phyloP scores from a whole-genome alignment of 129 eudicot genomes.

The Calendula officinalis region DNA sequence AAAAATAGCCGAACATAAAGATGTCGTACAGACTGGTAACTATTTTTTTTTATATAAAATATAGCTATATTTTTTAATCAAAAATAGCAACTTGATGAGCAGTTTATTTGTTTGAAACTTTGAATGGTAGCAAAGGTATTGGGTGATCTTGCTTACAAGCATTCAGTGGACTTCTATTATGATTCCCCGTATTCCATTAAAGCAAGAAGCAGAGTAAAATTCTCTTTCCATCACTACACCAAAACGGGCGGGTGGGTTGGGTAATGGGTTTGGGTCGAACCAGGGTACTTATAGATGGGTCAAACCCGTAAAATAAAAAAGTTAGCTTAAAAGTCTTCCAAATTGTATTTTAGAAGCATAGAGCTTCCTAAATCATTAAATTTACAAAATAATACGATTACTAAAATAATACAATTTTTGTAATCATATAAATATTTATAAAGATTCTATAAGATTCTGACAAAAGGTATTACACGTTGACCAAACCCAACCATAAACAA shows the following conservation, averaged over 20 bases:
- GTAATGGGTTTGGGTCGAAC: not conserved
- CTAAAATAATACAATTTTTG: not conserved
- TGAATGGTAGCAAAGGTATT: slow-evolving; percentile 24
- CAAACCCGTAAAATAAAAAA: not conserved
- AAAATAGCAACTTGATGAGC: not conserved
- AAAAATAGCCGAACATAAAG: slow-evolving; percentile 40
- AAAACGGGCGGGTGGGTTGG: not conserved
- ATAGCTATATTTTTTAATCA: not conserved
- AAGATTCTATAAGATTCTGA: not conserved
- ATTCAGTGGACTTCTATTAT: slow-evolving; percentile 61
- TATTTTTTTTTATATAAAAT: not conserved
- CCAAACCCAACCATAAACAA: not conserved
- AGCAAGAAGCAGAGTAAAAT: slow-evolving; percentile 71
- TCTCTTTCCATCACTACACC: not conserved
- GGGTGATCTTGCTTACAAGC: slow-evolving; percentile 81
- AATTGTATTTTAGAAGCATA: not conserved
- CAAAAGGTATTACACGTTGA: not conserved
- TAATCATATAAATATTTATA: not conserved
- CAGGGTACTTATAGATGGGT: not conserved
- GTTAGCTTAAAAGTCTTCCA: not conserved
- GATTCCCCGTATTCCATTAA: slow-evolving; percentile 86
- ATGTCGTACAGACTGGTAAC: slow-evolving; percentile 69
- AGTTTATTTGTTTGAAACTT: not conserved
- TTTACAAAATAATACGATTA: not conserved
- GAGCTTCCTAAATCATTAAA: not conserved